These are phyloP conservation scores for Anaeramoeba flamelloides DNA, from an alignment of 78 protist genomes.

Conservation along the genomic window DNA sequence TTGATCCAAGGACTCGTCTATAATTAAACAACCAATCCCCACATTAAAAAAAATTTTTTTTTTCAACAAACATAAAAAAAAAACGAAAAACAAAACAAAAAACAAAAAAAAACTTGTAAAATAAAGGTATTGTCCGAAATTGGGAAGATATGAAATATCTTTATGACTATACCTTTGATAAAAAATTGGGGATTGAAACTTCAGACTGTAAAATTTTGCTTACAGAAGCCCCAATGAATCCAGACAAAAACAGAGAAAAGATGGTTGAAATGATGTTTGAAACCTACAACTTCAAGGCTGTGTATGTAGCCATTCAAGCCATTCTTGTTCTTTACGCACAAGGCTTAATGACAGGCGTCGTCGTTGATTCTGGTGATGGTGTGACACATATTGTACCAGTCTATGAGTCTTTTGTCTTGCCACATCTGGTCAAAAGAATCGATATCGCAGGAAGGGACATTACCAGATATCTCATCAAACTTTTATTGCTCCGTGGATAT, in stretches of 20 bases:
- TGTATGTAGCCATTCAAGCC: conserved; percentile 79
- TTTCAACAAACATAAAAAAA: too few relatives aligned
- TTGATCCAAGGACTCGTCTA: too few relatives aligned
- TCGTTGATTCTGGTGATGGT: conserved; percentile 98
- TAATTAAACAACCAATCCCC: too few relatives aligned
- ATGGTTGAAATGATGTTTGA: conserved; percentile 86
- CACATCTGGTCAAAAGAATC: conserved; percentile 62
- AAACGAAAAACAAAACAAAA: too few relatives aligned
- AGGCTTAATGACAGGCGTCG: conserved; percentile 69
- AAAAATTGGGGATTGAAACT: conserved; percentile 55
- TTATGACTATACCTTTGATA: conserved; percentile 81
- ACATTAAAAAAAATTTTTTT: too few relatives aligned
- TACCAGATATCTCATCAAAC: conserved; percentile 15
- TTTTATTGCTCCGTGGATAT: background rate
- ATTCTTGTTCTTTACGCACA: conserved; percentile 78
- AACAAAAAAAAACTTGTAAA: too few relatives aligned
- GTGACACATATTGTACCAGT: conserved; percentile 98
- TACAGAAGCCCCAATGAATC: conserved; percentile 94
- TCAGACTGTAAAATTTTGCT: conserved; percentile 75
- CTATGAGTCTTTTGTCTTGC: conserved; percentile 78
- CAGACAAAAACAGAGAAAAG: conserved; percentile 47
- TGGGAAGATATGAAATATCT: conserved; percentile 80
- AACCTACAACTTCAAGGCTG: conserved; percentile 67
- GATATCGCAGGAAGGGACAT: conserved; percentile 93
- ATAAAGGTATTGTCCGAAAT: conserved; percentile 72